Conservation (phyloP, 805 yeast genomes). For the Starmera caribaea region DNA sequence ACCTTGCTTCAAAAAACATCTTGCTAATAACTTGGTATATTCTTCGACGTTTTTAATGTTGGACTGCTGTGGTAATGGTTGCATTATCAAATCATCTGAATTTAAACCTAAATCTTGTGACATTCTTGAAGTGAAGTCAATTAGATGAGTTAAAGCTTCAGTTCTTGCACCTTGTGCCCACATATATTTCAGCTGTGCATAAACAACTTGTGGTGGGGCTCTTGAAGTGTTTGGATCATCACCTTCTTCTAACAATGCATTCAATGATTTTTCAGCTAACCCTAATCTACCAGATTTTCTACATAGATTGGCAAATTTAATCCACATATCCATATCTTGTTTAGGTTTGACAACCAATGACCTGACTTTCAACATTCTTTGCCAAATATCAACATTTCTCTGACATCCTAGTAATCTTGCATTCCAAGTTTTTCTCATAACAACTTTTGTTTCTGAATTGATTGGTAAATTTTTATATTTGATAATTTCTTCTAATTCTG, state of each 20-base stretch:
- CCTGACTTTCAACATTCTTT: constrained; percentile 84
- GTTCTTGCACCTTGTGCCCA: constrained; percentile 91
- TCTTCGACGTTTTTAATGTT: constrained; percentile 63
- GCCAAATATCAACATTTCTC: constrained; percentile 98
- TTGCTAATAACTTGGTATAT: constrained; percentile 75
- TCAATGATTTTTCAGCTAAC: constrained; percentile 85
- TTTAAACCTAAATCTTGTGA: constrained; percentile 81
- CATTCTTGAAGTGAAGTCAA: constrained; percentile 86
- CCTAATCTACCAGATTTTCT: constrained; percentile 90
- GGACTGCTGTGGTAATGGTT: constrained; percentile 62
- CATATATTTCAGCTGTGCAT: constrained; percentile 92
- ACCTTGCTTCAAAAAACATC: constrained; percentile 95
- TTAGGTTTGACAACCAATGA: constrained; percentile 91
- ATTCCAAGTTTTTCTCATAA: constrained; percentile 89
- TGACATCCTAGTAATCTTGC: constrained; percentile 89
- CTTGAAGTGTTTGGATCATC: constrained; percentile 51
- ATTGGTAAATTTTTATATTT: constrained; percentile 79
- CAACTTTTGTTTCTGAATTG: constrained; percentile 66
- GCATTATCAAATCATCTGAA: constrained; percentile 80
- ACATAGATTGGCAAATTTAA: constrained; percentile 92
- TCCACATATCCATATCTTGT: constrained; percentile 97
- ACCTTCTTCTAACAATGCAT: constrained; percentile 65
- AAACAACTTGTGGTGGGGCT: constrained; percentile 95
- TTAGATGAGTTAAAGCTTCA: constrained; percentile 78
- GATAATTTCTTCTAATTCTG: constrained; percentile 93